Conservation (phyloP, 2,329 filamentous ascomycete species). For the Chaetomiaceae sp. region DNA sequence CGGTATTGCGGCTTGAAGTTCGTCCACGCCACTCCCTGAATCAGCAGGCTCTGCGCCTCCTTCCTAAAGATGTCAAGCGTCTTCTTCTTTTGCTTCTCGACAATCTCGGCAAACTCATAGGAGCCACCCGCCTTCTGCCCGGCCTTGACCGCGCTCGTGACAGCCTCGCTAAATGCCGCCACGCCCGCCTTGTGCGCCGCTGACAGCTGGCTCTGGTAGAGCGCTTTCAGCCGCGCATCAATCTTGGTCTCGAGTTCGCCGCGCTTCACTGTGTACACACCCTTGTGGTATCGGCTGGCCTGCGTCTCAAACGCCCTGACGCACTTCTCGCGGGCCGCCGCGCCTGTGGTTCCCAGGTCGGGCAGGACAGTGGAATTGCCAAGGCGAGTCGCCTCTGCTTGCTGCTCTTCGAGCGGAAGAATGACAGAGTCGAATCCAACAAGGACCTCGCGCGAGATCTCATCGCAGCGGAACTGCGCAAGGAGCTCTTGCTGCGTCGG, state of each 20-base stretch:
- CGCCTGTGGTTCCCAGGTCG: slow-evolving; percentile 71
- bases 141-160: slow-evolving; percentile 78
- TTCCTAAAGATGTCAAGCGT: slow-evolving; percentile 70
- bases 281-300: slow-evolving; percentile 94
- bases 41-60: slow-evolving; percentile 68
- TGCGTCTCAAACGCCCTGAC: slow-evolving; percentile 84
- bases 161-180: slow-evolving; percentile 77
- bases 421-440: slow-evolving; percentile 79
- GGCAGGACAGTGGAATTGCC: slow-evolving; percentile 70
- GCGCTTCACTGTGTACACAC: slow-evolving; percentile 82
- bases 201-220: slow-evolving; percentile 83
- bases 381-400: slow-evolving; percentile 67
- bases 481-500: slow-evolving; percentile 96
- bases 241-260: slow-evolving; percentile 81
- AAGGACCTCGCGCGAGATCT: slow-evolving; percentile 87
- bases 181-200: slow-evolving; percentile 89
- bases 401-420: slow-evolving; percentile 77
- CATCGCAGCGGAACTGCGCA: slow-evolving; percentile 95
- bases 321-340: slow-evolving; percentile 64
- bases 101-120: slow-evolving; percentile 96
- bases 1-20: slow-evolving; percentile 76
- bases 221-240: slow-evolving; percentile 78
- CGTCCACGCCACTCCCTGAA: slow-evolving; percentile 81
- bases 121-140: slow-evolving; percentile 86
- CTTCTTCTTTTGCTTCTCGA: slow-evolving; percentile 73